Base-by-base conservation (phyloP, 2,329 filamentous ascomycete genomes). In the Cyclaneusma minus region DNA sequence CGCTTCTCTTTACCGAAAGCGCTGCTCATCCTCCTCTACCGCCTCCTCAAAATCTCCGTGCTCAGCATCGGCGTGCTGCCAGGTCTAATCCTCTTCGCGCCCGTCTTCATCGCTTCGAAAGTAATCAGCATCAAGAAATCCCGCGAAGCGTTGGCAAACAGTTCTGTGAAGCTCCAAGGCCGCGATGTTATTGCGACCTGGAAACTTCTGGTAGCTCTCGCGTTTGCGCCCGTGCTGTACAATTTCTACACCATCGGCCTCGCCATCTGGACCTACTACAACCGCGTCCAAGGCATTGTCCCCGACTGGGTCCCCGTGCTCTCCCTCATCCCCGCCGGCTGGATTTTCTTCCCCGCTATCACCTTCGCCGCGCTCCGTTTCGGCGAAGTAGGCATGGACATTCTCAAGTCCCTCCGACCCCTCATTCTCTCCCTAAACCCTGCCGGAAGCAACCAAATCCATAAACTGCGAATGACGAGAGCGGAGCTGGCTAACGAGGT, bases 321-420 rank as follows among this genome's bases (percentile, higher is more conserved):
- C 70, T 48, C 71, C 13, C 67, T 91, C 7, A 72, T 85, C 35
- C 48, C 82, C 7, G 67, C 71, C 20, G 79, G 84, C 25, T 75
- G 81, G 56, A 62, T 82, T 24, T 57, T 91, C 37, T 93, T 93
- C 60, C 79, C 85, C 5, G 67, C 73, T 13, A 78, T 94, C 41
- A 94, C 85, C 0, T 94, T 92, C 50, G 85, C 84, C 4, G 83
- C 89, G 5, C 71, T 98, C 27, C 77, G 89, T 7, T 92, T 95
- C 38, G 89, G 89, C 24, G 89, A 98, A 55, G 77, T 92, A n/a
- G 89, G 87, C 27, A 94, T 98, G 84, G 89, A 98, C 47, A 94
- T 98, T 29, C 60, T 89, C 56, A 98, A 95, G 54, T 95, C 87
- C 0, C 65, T 98, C 10, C 71, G 83, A 7, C 89, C 89, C 5